Conservation (phyloP, 306 rosid species). For the Pterocarpus macrocarpus region DNA sequence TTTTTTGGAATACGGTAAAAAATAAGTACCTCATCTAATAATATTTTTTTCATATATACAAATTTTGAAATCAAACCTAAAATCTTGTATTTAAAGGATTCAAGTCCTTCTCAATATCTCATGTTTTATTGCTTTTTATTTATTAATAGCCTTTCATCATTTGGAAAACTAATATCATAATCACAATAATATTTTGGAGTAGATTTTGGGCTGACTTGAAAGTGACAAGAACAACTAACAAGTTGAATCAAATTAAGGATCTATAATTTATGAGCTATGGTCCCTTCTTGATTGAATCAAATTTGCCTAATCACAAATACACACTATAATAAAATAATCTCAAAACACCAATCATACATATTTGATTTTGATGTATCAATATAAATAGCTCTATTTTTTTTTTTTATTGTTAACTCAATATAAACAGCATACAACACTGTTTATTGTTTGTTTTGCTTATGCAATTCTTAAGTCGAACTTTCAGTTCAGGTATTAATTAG, state of each 20-base stretch:
- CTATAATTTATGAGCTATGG: not conserved
- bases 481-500: not conserved
- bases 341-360: not conserved
- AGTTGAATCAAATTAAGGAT: not conserved
- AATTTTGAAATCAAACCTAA: no score
- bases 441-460: not conserved
- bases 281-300: not conserved
- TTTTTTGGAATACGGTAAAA: no score
- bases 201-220: not conserved
- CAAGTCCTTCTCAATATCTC: no score
- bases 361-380: constrained; percentile 18
- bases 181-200: not conserved
- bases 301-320: not conserved
- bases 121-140: not conserved
- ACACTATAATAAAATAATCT: not conserved
- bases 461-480: not conserved
- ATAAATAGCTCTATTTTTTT: not conserved
- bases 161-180: not conserved
- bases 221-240: not conserved
- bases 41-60: no score
- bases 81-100: no score
- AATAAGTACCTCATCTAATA: no score
- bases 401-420: no score
- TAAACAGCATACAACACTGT: not conserved
- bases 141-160: not conserved